Evolutionary conservation across 2,329 filamentous ascomycete genomes (phyloP), one percentile per base, ranked within the genome.

Genomic region (Fusarium goolgardi): DNA sequence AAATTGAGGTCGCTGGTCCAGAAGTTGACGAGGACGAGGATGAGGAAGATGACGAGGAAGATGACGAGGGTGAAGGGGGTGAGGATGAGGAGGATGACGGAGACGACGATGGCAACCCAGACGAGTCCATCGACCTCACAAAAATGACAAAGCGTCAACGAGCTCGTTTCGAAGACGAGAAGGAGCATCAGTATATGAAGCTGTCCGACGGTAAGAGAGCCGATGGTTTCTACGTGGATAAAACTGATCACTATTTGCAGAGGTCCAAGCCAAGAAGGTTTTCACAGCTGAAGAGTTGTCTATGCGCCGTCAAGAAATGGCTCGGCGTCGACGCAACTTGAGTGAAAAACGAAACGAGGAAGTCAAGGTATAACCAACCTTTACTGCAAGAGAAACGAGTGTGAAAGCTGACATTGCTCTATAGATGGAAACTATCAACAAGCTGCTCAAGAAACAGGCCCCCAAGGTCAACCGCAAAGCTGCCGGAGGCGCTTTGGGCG

Each of bases 341-440:
- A 88, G 86, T 71, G 86, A 89, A 67, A 89, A 89, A 78, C 85
- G 86, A 49, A 88, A 86, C 63, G 86, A 89, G 64, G 86, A 89
- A 78, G 86, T 89, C 76, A 88, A 88, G 83, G 86, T 85, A 80
- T 56, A 78, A 18, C 15, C 5, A 11, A 31, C 20, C 21, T 23
- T 6, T 2, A 43, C 2, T 21, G 45, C 5, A 18, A 45, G 71
- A 54, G 72, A 57, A 5, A 25, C 5, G 5, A 21, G 37, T 25
- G 6, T 29, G 15, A 20, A 56, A 65, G 45, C 60, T 64, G 32
- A 72, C 52, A 40, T n/a, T 20, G 7, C 9, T 23, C 29, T 51
- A 21, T 71, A 94, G 91, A 92, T 93, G 86, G 92, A 95, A 82
- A 96, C 92, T 0, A 95, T 96, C 85, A 94, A 96, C 82, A 94